Conservation (phyloP, 805 yeast species). For the Saccharomycopsis capsularis region DNA sequence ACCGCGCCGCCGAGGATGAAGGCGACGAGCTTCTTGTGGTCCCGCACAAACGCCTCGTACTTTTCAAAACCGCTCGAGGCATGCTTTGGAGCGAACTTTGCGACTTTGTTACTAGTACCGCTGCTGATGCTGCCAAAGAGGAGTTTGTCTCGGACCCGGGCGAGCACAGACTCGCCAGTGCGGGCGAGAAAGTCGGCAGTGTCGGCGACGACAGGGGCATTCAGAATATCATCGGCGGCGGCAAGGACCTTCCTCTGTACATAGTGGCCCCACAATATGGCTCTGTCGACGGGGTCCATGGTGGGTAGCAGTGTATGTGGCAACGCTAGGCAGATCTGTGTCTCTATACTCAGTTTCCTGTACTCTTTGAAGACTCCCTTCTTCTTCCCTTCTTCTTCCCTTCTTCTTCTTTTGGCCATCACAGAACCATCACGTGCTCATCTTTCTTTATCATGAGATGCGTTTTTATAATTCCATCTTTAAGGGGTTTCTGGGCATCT, state of each 20-base stretch:
- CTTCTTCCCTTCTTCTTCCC: too few relatives aligned
- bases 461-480: too few relatives aligned
- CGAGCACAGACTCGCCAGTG: constrained; percentile 14
- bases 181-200: constrained; percentile 9
- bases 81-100: too few relatives aligned
- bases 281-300: constrained; percentile 19
- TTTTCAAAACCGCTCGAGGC: neutral
- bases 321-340: too few relatives aligned
- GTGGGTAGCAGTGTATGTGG: too few relatives aligned
- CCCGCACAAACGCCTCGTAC: neutral
- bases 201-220: constrained; percentile 10
- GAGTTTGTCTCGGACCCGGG: constrained; percentile 8
- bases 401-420: too few relatives aligned
- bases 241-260: constrained; percentile 4
- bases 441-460: too few relatives aligned
- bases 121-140: neutral
- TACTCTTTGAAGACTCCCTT: too few relatives aligned
- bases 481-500: too few relatives aligned
- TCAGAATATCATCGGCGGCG: constrained; percentile 5
- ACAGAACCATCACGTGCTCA: too few relatives aligned
- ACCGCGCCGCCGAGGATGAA: constrained; percentile 15
- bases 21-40: constrained; percentile 7
- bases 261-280: constrained; percentile 22
- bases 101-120: too few relatives aligned
- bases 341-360: too few relatives aligned